Evolutionary conservation across 2,329 filamentous ascomycete genomes (phyloP), one percentile per base, ranked within the genome.

Genomic region (Fusarium sp.): DNA sequence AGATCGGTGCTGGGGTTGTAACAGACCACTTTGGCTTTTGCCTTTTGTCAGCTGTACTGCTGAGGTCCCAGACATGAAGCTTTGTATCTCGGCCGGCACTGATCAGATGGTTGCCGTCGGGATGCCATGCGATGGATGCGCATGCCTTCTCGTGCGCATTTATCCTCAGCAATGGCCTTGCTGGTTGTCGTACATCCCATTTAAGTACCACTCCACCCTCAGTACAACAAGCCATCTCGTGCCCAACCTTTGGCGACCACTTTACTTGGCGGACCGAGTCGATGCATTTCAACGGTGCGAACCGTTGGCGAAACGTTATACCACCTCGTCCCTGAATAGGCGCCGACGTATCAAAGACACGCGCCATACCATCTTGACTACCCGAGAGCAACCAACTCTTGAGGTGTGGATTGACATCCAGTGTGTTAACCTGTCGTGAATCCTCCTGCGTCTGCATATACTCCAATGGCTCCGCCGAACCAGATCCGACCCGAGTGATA

Each of bases 41-140:
- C 16, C 88, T 83, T 77, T 89, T 88, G 70, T 91, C 88, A 18
- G 86, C 87, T 9, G 82, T 84, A 54, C 81, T 83, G 8, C 87
- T 86, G 61, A 91, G 78, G 72, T 92, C 88, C 90, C 90, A 92
- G 8, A 91, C 86, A 71, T 90, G 84, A 41, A 89, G 86, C 56
- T 85, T 86, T 63, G 84, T 85, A 74, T 92, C 90, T 69, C 85
- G 82, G 9, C 89, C 89, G 7, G 86, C 88, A 67, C 88, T 91
- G 51, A 90, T 84, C 13, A 91, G 79, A 71, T 92, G 88, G n/a
- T 86, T 83, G 16, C 90, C 90, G 74, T 92, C 90, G 0, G 88
- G 87, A 70, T 92, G 90, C 90, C 90, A 92, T 5, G 87, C 85
- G 45, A 91, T 87, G 1, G 87, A 84, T 4, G 86, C 83, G 72